Percentiles rank a stretch among this genome's conserved stretches.
phyloP scores from a whole-genome alignment of 2,329 filamentous ascomycete species.

The Colletotrichum phormii region DNA sequence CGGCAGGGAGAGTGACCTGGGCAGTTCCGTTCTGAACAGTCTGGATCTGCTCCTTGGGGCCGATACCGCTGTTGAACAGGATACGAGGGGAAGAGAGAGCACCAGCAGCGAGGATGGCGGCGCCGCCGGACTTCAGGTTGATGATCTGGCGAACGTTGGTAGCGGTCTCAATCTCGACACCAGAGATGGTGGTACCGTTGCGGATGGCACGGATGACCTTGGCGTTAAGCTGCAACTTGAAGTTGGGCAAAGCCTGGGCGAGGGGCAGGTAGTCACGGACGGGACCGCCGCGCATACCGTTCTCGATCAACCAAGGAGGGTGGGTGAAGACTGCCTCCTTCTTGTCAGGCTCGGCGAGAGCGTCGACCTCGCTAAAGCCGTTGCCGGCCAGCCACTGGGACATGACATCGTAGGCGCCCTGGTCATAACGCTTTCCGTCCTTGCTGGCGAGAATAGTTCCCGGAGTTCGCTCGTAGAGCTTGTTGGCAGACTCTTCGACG shows the following conservation, averaged over 20 bases:
- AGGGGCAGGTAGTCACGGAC: constrained; percentile 52
- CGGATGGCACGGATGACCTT: constrained; percentile 39
- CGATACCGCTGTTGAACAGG: constrained; percentile 68
- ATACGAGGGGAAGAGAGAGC: constrained; percentile 52
- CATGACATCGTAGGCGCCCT: constrained; percentile 34
- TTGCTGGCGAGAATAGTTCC: constrained; percentile 37
- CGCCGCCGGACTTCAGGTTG: constrained; percentile 38
- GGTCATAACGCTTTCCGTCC: constrained; percentile 40
- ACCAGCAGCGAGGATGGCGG: constrained; percentile 37
- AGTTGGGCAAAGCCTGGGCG: constrained; percentile 50
- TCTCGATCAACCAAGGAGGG: constrained; percentile 37
- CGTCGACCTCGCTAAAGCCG: constrained; percentile 37
- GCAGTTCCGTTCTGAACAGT: constrained; percentile 56
- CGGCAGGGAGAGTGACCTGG: constrained; percentile 42
- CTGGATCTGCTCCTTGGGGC: constrained; percentile 59
- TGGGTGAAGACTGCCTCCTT: constrained; percentile 38
- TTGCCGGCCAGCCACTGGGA: constrained; percentile 35
- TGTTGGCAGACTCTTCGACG: constrained; percentile 36
- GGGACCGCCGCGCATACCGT: constrained; percentile 38
- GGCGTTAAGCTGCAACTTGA: constrained; percentile 43
- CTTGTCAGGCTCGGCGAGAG: constrained; percentile 35
- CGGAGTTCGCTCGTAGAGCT: constrained; percentile 38
- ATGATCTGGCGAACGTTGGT: constrained; percentile 38
- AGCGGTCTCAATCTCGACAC: constrained; percentile 44
- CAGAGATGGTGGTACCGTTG: constrained; percentile 46